Evolutionary conservation across 2,329 filamentous ascomycete species (phyloP).

Genomic region (Fusarium mexicanum): DNA sequence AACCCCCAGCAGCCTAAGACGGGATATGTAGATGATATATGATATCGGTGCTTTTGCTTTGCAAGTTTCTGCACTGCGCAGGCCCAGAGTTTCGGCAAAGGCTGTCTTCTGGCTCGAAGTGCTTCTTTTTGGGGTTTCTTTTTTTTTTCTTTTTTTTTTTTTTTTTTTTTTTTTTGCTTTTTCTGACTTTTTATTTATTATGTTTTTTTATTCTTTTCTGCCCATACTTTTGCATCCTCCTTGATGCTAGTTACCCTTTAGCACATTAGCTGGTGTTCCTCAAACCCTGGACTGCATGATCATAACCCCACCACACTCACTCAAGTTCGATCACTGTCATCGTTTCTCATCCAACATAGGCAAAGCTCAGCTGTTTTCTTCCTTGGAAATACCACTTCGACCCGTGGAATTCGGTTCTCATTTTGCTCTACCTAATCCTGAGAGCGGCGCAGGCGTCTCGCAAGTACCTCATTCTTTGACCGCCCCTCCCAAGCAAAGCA

Average conservation of each 20-base stretch:
- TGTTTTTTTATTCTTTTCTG: background rate
- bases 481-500: constrained; percentile 19
- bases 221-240: background rate
- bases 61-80: constrained; percentile 6
- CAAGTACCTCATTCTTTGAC: constrained; percentile 35
- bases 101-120: constrained; percentile 6
- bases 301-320: constrained; percentile 40
- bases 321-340: constrained; percentile 12
- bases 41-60: constrained; percentile 3
- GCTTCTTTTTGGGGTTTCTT: background rate
- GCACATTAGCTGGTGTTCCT: constrained; percentile 16
- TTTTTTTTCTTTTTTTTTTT: background rate
- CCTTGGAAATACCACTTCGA: constrained; percentile 9
- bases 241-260: constrained; percentile 5
- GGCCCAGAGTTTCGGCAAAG: constrained; percentile 8
- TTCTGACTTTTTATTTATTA: background rate
- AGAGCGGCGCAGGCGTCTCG: constrained; percentile 37
- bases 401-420: background rate
- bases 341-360: constrained; percentile 21
- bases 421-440: background rate
- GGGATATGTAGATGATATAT: constrained; percentile 6
- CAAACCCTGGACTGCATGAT: constrained; percentile 37
- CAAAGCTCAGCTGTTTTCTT: constrained; percentile 7
- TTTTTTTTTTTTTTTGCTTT: background rate
- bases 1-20: background rate